Percentiles rank a stretch among this genome's conserved stretches.
phyloP scores from a whole-genome alignment of 352 stramenopile genomes.

The Phytophthora palmivora region DNA sequence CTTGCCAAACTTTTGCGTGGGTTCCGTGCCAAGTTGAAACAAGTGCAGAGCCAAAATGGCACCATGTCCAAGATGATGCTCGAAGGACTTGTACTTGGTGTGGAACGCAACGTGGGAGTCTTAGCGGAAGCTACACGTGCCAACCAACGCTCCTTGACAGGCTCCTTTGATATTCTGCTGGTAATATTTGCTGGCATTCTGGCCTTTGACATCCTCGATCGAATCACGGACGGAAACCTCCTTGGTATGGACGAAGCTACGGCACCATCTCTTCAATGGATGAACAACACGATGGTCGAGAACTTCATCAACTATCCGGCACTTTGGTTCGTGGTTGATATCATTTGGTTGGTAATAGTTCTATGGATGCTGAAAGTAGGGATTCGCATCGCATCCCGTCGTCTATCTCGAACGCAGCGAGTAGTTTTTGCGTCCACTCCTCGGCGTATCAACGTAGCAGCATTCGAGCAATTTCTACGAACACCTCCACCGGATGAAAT shows the following conservation, averaged over 20 bases:
- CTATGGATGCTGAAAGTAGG: constrained; percentile 35
- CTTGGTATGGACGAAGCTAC: constrained; percentile 69
- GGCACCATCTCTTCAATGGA: constrained; percentile 58
- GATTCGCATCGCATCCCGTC: constrained; percentile 49
- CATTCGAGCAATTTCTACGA: constrained; percentile 61
- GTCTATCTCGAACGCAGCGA: constrained; percentile 47
- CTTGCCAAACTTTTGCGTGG: constrained; percentile 93
- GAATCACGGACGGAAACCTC: constrained; percentile 93
- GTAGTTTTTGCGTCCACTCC: constrained; percentile 50
- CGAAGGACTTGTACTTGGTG: constrained; percentile 62
- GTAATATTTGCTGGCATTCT: constrained; percentile 93
- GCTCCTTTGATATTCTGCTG: constrained; percentile 90
- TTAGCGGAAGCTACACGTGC: constrained; percentile 62
- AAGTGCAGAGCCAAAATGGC: constrained; percentile 81
- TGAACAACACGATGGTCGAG: constrained; percentile 51
- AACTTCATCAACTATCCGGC: constrained; percentile 48
- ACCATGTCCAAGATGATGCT: constrained; percentile 81
- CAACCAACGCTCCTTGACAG: constrained; percentile 70
- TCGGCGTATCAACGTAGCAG: constrained; percentile 56
- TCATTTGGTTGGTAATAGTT: constrained; percentile 58
- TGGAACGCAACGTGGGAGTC: constrained; percentile 71
- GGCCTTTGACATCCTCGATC: constrained; percentile 95
- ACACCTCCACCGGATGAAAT: constrained; percentile 18
- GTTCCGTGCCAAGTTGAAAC: constrained; percentile 91
- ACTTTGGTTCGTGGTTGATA: constrained; percentile 61